Conservation (phyloP, 2,329 filamentous ascomycete species). For the Aschersonia sp. region DNA sequence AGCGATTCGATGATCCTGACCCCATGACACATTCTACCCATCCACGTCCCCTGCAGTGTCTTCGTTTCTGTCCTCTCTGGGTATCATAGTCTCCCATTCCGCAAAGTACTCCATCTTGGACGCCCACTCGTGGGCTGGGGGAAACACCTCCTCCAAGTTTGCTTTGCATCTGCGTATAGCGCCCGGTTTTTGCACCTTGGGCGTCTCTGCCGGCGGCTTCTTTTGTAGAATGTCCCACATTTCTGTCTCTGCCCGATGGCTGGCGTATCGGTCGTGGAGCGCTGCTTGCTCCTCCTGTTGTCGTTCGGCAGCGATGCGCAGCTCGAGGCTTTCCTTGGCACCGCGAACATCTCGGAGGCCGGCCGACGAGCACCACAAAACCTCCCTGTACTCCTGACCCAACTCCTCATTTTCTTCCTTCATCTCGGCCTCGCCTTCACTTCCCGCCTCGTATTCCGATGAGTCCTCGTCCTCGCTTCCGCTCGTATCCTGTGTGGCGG, state of each 20-base stretch:
- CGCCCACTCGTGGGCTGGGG: slow-evolving; percentile 24
- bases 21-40: too few relatives aligned
- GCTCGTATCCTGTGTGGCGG: neutral
- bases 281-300: slow-evolving; percentile 29
- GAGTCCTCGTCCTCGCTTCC: neutral
- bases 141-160: slow-evolving; percentile 20
- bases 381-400: slow-evolving; percentile 24
- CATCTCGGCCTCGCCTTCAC: neutral
- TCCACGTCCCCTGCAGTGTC: neutral
- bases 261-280: slow-evolving; percentile 22
- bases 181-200: slow-evolving; percentile 15
- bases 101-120: slow-evolving; percentile 18
- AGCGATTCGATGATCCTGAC: too few relatives aligned
- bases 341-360: slow-evolving; percentile 21
- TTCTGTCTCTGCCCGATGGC: slow-evolving; percentile 24
- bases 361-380: slow-evolving; percentile 24
- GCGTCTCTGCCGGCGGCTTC: slow-evolving; percentile 19
- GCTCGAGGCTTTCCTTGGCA: slow-evolving; percentile 20
- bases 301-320: slow-evolving; percentile 24
- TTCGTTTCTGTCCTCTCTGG: neutral
- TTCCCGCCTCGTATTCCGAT: too few relatives aligned
- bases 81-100: slow-evolving; percentile 25
- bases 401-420: slow-evolving; percentile 15
- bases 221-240: slow-evolving; percentile 31
- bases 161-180: slow-evolving; percentile 12